Evolutionary conservation across 495 filamentous ascomycete genomes (phyloP).

Genomic region (Pyrenula massariospora): DNA sequence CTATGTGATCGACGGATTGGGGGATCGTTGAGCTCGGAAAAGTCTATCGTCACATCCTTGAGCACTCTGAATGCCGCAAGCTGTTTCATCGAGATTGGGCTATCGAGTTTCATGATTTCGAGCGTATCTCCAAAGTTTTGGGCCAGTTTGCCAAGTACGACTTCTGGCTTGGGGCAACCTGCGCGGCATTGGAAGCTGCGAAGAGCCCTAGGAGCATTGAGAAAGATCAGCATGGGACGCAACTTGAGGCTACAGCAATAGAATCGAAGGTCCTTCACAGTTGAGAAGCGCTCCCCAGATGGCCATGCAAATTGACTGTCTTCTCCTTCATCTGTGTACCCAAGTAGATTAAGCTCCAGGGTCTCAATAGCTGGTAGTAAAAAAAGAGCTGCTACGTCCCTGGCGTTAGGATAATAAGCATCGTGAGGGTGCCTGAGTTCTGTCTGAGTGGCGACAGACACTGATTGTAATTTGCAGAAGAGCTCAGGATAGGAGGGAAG

Average conservation of each 20-base stretch:
- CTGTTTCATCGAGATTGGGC: neutral
- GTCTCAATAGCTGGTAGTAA: neutral
- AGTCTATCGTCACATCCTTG: neutral
- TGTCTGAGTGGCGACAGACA: neutral
- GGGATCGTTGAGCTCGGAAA: neutral
- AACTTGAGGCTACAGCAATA: neutral
- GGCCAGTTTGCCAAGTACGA: neutral
- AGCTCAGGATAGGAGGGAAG: neutral
- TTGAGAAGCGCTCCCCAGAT: neutral
- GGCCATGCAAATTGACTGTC: neutral
- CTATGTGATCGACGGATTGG: neutral
- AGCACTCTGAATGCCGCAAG: neutral
- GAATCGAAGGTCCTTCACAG: neutral
- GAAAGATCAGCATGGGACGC: neutral
- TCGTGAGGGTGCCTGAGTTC: neutral
- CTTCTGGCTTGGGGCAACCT: neutral
- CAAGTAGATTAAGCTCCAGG: neutral
- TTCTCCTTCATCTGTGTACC: neutral
- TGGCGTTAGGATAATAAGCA: neutral
- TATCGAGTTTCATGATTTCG: neutral
- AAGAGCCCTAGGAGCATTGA: neutral
- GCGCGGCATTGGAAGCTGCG: neutral
- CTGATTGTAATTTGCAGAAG: neutral
- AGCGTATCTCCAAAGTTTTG: neutral
- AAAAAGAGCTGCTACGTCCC: neutral